Conservation (phyloP, 2,329 filamentous ascomycete species). For the Emergomyces pasteurianus region DNA sequence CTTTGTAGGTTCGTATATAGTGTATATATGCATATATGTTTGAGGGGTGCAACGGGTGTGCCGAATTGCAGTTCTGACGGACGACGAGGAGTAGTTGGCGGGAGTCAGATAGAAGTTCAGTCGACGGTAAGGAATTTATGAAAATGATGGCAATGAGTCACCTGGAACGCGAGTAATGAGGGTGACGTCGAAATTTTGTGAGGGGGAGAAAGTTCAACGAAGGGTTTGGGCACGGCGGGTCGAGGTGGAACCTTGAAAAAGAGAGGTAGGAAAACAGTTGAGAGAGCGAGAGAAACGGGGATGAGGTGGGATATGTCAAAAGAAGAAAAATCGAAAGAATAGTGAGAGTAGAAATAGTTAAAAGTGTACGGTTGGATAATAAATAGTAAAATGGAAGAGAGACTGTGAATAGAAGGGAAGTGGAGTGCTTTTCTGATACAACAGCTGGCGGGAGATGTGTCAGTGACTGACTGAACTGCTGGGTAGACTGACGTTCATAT, state of each 20-base stretch:
- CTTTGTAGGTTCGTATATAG: neutral
- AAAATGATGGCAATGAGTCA: neutral
- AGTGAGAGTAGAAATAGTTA: neutral
- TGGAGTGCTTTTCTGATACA: neutral
- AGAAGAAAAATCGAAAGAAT: neutral
- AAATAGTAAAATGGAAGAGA: neutral
- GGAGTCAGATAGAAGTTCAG: neutral
- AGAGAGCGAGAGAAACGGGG: neutral
- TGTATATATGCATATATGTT: neutral
- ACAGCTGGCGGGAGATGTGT: neutral
- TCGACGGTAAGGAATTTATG: neutral
- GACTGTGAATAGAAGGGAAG: neutral
- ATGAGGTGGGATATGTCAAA: neutral
- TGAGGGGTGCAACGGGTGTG: neutral
- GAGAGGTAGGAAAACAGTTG: too few species aligned
- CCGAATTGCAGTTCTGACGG: neutral
- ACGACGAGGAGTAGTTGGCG: neutral
- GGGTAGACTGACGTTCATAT: too few species aligned
- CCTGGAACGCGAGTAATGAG: neutral
- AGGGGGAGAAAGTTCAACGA: neutral
- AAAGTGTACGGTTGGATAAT: neutral
- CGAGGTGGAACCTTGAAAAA: neutral
- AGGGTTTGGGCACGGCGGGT: neutral
- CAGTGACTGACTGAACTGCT: neutral
- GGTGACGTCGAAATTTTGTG: neutral